Evolutionary conservation across 2,329 filamentous ascomycete genomes (phyloP).

Genomic region (Botryosphaeria dothidea): DNA sequence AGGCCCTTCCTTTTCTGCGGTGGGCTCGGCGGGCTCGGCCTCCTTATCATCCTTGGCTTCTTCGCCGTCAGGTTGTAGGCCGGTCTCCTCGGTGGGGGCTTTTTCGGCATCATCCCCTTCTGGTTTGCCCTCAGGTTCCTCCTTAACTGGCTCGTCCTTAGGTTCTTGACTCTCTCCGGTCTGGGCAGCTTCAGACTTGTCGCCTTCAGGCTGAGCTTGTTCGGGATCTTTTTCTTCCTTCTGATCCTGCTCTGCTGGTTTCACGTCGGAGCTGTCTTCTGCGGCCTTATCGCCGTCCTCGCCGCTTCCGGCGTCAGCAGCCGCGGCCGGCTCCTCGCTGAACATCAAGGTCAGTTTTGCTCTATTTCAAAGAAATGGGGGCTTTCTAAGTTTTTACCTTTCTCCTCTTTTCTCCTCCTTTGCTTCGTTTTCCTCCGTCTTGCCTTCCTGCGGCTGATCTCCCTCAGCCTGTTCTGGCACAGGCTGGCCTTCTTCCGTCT

Average conservation of each 20-base stretch:
- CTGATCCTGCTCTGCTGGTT: too few relatives aligned
- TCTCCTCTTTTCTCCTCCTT: neutral
- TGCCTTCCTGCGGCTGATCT: neutral
- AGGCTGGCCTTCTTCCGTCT: neutral
- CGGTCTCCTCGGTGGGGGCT: too few relatives aligned
- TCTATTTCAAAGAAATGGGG: neutral
- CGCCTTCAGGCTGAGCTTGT: too few relatives aligned
- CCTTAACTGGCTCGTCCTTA: too few relatives aligned
- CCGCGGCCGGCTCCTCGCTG: neutral
- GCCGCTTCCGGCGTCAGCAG: neutral
- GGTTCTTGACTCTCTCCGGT: too few relatives aligned
- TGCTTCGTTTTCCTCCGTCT: neutral
- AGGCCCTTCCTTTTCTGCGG: neutral
- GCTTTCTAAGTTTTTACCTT: neutral
- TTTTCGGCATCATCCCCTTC: too few relatives aligned
- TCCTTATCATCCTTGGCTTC: neutral
- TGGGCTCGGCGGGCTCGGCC: neutral
- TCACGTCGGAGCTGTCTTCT: neutral
- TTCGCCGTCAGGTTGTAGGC: neutral
- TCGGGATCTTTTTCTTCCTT: too few relatives aligned
- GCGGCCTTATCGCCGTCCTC: neutral
- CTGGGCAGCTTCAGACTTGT: too few relatives aligned
- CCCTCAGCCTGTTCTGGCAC: neutral
- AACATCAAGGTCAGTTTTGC: neutral
- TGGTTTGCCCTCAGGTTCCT: too few relatives aligned